phyloP scores from a whole-genome alignment of 2,329 filamentous ascomycete genomes.

The Penicillium corylophilum region DNA sequence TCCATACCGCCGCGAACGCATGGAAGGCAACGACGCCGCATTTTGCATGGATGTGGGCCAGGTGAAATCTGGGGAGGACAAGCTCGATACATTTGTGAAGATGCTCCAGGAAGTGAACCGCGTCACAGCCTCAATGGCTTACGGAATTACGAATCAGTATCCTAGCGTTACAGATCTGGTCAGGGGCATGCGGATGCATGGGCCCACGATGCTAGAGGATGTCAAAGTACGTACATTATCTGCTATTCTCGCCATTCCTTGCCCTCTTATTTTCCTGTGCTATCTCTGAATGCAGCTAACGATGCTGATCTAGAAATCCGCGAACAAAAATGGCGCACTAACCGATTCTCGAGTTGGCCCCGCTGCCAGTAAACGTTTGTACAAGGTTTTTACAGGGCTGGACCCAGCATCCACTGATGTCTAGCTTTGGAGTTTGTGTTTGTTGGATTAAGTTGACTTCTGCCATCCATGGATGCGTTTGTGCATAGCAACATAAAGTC shows the following conservation, averaged over 20 bases:
- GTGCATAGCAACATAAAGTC: neutral
- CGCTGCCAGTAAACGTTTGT: constrained; percentile 48
- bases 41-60: constrained; percentile 82
- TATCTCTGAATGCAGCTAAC: neutral
- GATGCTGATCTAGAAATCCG: constrained; percentile 41
- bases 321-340: constrained; percentile 47
- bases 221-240: constrained; percentile 44
- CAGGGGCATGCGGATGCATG: constrained; percentile 56
- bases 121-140: constrained; percentile 70
- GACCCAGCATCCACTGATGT: constrained; percentile 48
- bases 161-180: constrained; percentile 59
- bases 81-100: constrained; percentile 66
- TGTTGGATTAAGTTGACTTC: neutral
- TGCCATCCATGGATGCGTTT: neutral
- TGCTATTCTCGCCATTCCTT: neutral
- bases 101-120: constrained; percentile 75
- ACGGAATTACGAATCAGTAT: constrained; percentile 65
- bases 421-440: constrained; percentile 16
- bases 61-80: constrained; percentile 66
- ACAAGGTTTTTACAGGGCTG: constrained; percentile 50
- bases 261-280: neutral
- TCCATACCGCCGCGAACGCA: constrained; percentile 60
- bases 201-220: constrained; percentile 62
- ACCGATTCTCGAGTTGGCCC: constrained; percentile 49
- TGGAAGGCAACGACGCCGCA: constrained; percentile 50